Conservation (phyloP, 495 filamentous ascomycete genomes). For the Penicillium taxi region DNA sequence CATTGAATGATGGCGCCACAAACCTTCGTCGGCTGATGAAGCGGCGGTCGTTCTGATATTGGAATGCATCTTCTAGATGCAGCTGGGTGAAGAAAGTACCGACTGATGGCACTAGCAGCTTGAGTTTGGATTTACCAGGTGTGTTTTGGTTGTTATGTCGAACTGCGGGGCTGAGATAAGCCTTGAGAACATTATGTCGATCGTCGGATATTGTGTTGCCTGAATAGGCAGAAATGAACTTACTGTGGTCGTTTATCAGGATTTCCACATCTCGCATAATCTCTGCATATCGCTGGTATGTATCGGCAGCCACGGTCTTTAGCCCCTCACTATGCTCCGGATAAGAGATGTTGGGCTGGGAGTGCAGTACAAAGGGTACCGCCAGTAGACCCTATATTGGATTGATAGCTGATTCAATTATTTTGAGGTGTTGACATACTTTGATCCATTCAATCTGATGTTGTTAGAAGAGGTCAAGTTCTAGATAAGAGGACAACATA, state of each 20-base stretch:
- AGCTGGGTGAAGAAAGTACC: conserved; percentile 88
- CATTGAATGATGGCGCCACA: conserved; percentile 96
- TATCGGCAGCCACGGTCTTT: conserved; percentile 48
- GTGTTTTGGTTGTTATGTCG: conserved; percentile 53
- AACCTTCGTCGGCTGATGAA: conserved; percentile 88
- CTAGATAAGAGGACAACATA: conserved; percentile 22
- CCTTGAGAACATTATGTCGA: neutral
- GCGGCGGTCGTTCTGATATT: conserved; percentile 74
- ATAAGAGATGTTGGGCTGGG: conserved; percentile 80
- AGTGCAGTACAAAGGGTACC: conserved; percentile 94
- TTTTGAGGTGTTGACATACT: conserved; percentile 22
- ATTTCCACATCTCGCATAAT: conserved; percentile 91
- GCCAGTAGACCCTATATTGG: conserved; percentile 67
- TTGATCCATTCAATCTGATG: conserved; percentile 62
- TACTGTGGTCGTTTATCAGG: conserved; percentile 89
- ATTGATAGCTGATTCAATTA: neutral
- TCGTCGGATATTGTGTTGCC: neutral
- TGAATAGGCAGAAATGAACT: conserved; percentile 15
- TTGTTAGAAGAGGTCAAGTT: neutral
- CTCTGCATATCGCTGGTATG: conserved; percentile 80
- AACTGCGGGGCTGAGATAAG: conserved; percentile 46
- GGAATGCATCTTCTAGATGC: conserved; percentile 79
- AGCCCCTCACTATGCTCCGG: conserved; percentile 41
- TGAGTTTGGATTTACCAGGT: conserved; percentile 74
- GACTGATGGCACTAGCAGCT: conserved; percentile 81